A percentile compares a stretch with the other conserved stretches of the same genome.
These are phyloP conservation scores for Debaryomyces fabryi DNA, from an alignment of 1,139 yeast species.

Conservation along the genomic window DNA sequence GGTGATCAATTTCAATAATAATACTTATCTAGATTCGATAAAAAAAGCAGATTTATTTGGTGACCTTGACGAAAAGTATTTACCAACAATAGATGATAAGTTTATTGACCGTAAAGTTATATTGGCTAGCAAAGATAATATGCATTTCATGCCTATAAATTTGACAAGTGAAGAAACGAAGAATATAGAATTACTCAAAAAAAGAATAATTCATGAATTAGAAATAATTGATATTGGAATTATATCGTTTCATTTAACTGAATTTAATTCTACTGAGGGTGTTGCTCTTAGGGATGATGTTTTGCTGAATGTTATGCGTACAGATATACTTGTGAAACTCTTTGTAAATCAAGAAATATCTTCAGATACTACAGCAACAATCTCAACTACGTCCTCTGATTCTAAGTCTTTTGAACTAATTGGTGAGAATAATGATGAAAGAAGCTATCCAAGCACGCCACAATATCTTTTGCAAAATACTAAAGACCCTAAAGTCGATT, in stretches of 20 bases:
- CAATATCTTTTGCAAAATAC: slow-evolving; percentile 52
- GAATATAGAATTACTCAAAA: slow-evolving; percentile 19
- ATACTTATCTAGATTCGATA: background rate
- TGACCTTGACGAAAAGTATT: slow-evolving; percentile 25
- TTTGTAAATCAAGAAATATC: slow-evolving; percentile 44
- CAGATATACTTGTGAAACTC: slow-evolving; percentile 43
- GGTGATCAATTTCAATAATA: background rate
- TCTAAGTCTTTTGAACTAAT: slow-evolving; percentile 51
- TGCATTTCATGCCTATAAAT: slow-evolving; percentile 50
- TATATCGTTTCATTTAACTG: slow-evolving; percentile 67
- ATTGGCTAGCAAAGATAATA: slow-evolving; percentile 64
- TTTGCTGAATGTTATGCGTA: slow-evolving; percentile 35
- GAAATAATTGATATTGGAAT: slow-evolving; percentile 43
- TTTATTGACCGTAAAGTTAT: slow-evolving; percentile 25
- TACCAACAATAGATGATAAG: slow-evolving; percentile 28
- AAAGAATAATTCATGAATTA: slow-evolving; percentile 47
- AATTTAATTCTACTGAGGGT: slow-evolving; percentile 68
- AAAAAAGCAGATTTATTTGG: background rate
- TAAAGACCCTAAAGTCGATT: slow-evolving; percentile 49
- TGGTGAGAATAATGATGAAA: slow-evolving; percentile 43
- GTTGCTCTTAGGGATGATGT: slow-evolving; percentile 55
- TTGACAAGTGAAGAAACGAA: slow-evolving; percentile 20
- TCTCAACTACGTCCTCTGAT: slow-evolving; percentile 50
- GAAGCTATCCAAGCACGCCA: slow-evolving; percentile 59
- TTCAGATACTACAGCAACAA: slow-evolving; percentile 37